Evolutionary conservation across 345 rosid species (phyloP).

Genomic region (Hevea brasiliensis): DNA sequence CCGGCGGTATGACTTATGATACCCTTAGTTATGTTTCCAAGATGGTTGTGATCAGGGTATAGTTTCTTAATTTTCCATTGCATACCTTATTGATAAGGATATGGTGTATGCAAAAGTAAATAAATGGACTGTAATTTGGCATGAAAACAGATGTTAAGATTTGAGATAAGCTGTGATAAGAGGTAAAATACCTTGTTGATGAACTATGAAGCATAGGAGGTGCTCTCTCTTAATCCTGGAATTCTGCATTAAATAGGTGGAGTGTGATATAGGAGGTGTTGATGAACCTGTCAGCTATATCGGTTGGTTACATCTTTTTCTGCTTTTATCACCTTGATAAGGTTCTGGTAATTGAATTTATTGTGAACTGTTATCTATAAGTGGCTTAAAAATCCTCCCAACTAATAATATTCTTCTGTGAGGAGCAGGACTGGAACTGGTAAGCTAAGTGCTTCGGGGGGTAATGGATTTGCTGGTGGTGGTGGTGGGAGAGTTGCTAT

Average conservation of each 20-base stretch:
- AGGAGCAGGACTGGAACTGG: slow-evolving; percentile 59
- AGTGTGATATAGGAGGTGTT: background rate
- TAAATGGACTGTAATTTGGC: background rate
- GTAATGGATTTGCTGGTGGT: slow-evolving; percentile 75
- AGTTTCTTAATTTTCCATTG: no score
- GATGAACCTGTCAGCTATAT: background rate
- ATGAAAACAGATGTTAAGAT: background rate
- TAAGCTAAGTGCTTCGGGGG: slow-evolving; percentile 59
- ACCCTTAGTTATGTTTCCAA: background rate
- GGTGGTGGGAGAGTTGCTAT: slow-evolving; percentile 74
- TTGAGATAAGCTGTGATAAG: background rate
- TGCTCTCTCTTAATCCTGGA: background rate
- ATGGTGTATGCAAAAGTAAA: background rate
- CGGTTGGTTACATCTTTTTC: background rate
- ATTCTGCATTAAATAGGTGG: background rate
- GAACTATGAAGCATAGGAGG: background rate
- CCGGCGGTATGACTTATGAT: no score
- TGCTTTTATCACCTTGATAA: background rate
- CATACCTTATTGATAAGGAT: background rate
- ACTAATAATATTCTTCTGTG: slow-evolving; percentile 21
- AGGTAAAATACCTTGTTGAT: background rate
- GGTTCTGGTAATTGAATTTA: background rate
- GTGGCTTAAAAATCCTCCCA: background rate
- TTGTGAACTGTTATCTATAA: background rate
- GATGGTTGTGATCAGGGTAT: background rate